Evolutionary conservation across 208 protist genomes (phyloP).

Genomic region (Strigomonas oncopelti): DNA sequence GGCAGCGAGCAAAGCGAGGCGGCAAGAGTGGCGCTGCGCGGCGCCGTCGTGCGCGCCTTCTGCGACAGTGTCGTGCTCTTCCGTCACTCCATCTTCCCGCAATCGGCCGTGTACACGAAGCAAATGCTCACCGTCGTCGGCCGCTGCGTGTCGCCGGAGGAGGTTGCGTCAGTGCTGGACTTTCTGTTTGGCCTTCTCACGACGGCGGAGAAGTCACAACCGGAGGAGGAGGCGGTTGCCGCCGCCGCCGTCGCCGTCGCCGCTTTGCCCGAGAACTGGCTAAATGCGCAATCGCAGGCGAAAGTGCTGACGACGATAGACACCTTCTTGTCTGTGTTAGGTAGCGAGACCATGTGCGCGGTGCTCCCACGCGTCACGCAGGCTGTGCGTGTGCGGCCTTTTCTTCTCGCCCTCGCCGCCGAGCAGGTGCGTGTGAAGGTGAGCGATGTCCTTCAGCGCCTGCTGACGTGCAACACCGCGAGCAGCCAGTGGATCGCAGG

Average conservation of each 20-base stretch:
- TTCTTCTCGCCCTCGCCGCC: not conserved
- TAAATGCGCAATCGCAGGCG: not conserved
- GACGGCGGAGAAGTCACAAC: no score
- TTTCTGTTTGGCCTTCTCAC: conserved; percentile 13
- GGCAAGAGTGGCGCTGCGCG: not conserved
- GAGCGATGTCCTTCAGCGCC: not conserved
- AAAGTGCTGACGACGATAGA: not conserved
- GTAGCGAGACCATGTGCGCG: not conserved
- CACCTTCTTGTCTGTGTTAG: not conserved
- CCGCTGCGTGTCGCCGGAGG: conserved; percentile 14
- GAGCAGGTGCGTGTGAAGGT: not conserved
- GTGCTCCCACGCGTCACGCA: not conserved
- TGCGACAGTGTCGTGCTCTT: not conserved
- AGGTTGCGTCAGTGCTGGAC: conserved; percentile 5
- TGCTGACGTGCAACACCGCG: not conserved
- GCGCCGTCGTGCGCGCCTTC: not conserved
- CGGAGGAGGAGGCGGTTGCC: no score
- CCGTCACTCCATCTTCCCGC: not conserved
- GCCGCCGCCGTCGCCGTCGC: no score
- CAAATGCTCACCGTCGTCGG: conserved; percentile 7
- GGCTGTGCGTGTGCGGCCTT: not conserved
- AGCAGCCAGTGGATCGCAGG: not conserved
- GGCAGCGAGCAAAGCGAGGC: not conserved
- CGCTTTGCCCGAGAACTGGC: not conserved
- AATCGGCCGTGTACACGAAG: conserved; percentile 4